A percentile compares a stretch with the other conserved stretches of the same genome.
Conservation (phyloP, 345 rosid species). For the Brassica napus region Da-Ae NC_063439.1:24036501-24037000, state of each 20-base stretch:
- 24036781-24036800: background rate
- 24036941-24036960: background rate
- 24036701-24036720: slow-evolving; percentile 1
- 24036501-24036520: too few species aligned
- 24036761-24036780: slow-evolving; percentile 18
- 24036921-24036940: background rate
- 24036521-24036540: too few species aligned
- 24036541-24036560: too few species aligned
- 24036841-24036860: background rate
- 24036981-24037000: background rate
- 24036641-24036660: background rate
- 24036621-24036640: too few species aligned
- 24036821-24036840: background rate
- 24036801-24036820: background rate
- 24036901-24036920: background rate
- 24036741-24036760: background rate
- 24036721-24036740: background rate
- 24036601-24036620: too few species aligned
- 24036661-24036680: background rate
- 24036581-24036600: too few species aligned
- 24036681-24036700: background rate
- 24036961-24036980: too few species aligned
- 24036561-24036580: too few species aligned
- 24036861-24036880: slow-evolving; percentile 13
- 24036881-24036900: slow-evolving; percentile 13